These are phyloP conservation scores for Aspergillus quadrilineatus DNA, from an alignment of 2,329 filamentous ascomycete genomes.

Conservation along the genomic window DNA sequence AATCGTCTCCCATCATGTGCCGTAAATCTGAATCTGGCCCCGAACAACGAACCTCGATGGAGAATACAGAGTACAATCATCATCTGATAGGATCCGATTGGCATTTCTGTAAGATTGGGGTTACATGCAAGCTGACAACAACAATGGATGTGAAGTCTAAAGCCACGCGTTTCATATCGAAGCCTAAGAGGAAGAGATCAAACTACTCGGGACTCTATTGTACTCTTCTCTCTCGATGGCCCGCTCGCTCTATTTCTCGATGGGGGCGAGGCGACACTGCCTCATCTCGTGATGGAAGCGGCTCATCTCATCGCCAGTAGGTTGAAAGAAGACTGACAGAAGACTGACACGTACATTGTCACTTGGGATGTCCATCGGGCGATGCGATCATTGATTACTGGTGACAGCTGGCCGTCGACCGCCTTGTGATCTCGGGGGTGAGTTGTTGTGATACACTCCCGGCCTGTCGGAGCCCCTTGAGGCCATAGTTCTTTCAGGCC, in stretches of 20 bases:
- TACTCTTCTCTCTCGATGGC: neutral
- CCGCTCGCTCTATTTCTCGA: slow-evolving; percentile 1
- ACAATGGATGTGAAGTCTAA: slow-evolving; percentile 14
- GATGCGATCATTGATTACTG: slow-evolving; percentile 12
- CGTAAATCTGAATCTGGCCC: neutral
- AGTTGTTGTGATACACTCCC: slow-evolving; percentile 16
- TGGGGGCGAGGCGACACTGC: neutral
- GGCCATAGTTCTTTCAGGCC: neutral
- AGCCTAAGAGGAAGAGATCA: slow-evolving; percentile 18
- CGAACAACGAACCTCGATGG: slow-evolving; percentile 7
- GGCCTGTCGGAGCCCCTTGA: neutral
- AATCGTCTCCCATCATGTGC: slow-evolving; percentile 7
- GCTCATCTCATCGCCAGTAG: neutral
- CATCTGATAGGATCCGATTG: slow-evolving; percentile 11
- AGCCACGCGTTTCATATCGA: slow-evolving; percentile 17
- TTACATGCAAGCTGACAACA: slow-evolving; percentile 8
- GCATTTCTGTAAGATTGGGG: slow-evolving; percentile 7
- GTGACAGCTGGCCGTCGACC: slow-evolving; percentile 21
- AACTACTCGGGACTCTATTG: slow-evolving; percentile 1
- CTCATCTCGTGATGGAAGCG: slow-evolving; percentile 5
- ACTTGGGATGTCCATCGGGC: slow-evolving; percentile 12
- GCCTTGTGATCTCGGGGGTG: slow-evolving; percentile 20
- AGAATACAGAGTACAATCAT: slow-evolving; percentile 2
- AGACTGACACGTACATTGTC: slow-evolving; percentile 7
- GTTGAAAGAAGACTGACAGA: neutral